Evolutionary conservation across 345 rosid genomes (phyloP).

Genomic region (Rhodomyrtus tomentosa): DNA sequence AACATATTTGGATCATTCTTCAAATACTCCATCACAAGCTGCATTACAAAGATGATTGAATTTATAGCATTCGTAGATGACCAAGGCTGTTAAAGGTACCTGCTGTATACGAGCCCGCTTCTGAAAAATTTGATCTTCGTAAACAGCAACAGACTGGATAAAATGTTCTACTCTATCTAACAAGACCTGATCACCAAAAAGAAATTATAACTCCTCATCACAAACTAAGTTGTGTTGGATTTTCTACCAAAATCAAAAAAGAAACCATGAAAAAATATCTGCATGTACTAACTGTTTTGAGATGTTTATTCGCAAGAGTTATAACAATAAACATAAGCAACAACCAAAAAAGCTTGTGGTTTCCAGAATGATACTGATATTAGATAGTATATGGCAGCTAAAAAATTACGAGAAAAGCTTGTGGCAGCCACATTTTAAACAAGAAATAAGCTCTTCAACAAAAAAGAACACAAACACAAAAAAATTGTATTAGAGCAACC

Average conservation of each 20-base stretch:
- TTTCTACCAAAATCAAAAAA: neutral
- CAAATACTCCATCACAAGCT: neutral
- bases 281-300: neutral
- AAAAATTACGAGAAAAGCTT: neutral
- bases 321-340: neutral
- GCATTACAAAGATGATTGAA: neutral
- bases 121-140: slow-evolving; percentile 95
- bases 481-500: neutral
- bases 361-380: neutral
- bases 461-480: neutral
- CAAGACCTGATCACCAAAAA: slow-evolving; percentile 32
- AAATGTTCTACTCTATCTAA: slow-evolving; percentile 85
- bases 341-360: neutral
- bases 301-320: neutral
- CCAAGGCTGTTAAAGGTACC: slow-evolving; percentile 16
- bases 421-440: neutral
- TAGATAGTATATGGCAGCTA: neutral
- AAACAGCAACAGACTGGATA: slow-evolving; percentile 68
- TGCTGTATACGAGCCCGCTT: slow-evolving; percentile 86
- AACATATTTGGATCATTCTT: neutral
- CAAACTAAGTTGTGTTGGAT: neutral
- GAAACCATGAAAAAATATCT: neutral
- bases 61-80: neutral
- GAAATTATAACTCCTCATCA: neutral
- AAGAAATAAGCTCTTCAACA: neutral